These are phyloP conservation scores for Fusarium sp. DNA, from an alignment of 2,329 filamentous ascomycete species.

Conservation along the genomic window DNA sequence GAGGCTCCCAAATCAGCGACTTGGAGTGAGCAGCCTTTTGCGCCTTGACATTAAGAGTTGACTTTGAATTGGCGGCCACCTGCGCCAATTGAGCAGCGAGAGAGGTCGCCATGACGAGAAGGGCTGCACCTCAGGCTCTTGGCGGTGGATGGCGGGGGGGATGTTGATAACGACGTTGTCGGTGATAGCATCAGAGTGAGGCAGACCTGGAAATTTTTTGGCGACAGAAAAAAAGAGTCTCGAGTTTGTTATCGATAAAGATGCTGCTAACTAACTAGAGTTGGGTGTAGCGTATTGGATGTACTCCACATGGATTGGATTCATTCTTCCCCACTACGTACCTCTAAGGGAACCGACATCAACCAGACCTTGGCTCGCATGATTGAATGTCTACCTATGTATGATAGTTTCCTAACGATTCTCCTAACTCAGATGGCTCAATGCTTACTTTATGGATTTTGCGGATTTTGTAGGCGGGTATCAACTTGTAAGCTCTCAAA, in stretches of 20 bases:
- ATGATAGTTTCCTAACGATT: too few relatives aligned
- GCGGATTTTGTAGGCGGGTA: too few relatives aligned
- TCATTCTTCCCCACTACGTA: too few relatives aligned
- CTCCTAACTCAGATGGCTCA: too few relatives aligned
- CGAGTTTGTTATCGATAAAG: slow-evolving; percentile 49
- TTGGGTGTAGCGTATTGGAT: background rate
- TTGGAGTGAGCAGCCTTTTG: slow-evolving; percentile 92
- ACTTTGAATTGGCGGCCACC: slow-evolving; percentile 88
- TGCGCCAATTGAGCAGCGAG: slow-evolving; percentile 94
- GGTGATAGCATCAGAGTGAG: slow-evolving; percentile 37
- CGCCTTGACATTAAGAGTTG: slow-evolving; percentile 90
- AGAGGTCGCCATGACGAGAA: slow-evolving; percentile 75
- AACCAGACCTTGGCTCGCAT: too few relatives aligned
- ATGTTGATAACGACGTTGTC: slow-evolving; percentile 35
- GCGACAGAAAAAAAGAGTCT: slow-evolving; percentile 34
- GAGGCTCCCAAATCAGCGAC: slow-evolving; percentile 91
- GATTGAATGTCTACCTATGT: too few relatives aligned
- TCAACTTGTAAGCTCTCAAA: too few relatives aligned
- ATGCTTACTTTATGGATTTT: too few relatives aligned
- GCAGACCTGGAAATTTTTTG: slow-evolving; percentile 45
- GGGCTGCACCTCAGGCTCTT: slow-evolving; percentile 40
- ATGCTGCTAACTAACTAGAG: background rate
- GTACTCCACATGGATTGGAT: slow-evolving; percentile 17
- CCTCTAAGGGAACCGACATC: too few relatives aligned
- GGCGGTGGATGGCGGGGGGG: slow-evolving; percentile 34